Percentiles rank a stretch among this genome's conserved stretches.
Evolutionary conservation across 306 rosid species (phyloP).

Genomic region (Corylus avellana): DNA sequence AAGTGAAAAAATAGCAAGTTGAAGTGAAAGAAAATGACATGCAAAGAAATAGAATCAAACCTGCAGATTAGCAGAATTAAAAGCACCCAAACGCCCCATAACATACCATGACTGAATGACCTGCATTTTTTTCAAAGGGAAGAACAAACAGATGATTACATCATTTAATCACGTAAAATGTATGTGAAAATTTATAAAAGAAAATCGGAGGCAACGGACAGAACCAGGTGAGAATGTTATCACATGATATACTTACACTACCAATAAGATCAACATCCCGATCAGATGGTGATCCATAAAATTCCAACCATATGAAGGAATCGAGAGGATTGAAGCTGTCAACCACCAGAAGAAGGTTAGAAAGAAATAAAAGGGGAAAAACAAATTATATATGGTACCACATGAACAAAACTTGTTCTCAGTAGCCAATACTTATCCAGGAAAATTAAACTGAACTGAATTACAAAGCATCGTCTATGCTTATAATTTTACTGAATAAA

Average conservation of each 20-base stretch:
- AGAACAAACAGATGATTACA: background rate
- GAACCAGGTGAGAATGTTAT: constrained; percentile 10
- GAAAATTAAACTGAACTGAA: background rate
- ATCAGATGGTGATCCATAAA: constrained; percentile 81
- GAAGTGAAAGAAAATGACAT: background rate
- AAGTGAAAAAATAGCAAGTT: background rate
- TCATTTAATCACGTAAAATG: background rate
- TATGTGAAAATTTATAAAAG: background rate
- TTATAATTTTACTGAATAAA: background rate
- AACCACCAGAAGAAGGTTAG: constrained; percentile 11
- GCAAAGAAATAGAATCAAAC: constrained; percentile 35
- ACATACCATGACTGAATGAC: constrained; percentile 95
- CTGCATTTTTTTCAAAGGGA: constrained; percentile 39
- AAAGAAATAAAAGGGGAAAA: background rate
- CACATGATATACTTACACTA: constrained; percentile 53
- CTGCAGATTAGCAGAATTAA: constrained; percentile 86
- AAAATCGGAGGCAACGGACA: background rate
- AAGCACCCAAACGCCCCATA: constrained; percentile 94
- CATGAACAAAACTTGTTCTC: background rate
- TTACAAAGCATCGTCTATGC: constrained; percentile 2
- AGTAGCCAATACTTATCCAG: background rate
- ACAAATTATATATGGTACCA: constrained; percentile 11
- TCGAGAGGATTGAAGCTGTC: constrained; percentile 88
- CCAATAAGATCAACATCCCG: constrained; percentile 75
- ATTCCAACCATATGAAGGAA: constrained; percentile 88